A percentile compares a stretch with the other conserved stretches of the same genome.
phyloP scores from a whole-genome alignment of 192 early-diverging fungal genomes.

The Coemansia sp. region DNA sequence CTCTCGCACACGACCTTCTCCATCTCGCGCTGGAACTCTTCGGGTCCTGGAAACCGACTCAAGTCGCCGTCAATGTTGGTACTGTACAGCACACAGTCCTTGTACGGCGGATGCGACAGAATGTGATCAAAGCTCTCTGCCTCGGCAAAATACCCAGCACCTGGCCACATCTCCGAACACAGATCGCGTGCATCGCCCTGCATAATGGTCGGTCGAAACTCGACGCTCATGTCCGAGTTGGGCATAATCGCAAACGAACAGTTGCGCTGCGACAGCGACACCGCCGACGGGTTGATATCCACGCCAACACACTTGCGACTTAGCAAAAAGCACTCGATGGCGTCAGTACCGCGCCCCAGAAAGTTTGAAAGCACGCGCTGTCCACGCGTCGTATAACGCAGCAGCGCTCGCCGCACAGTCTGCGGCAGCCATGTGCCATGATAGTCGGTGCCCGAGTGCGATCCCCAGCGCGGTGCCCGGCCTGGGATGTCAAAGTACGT shows the following conservation, averaged over 20 bases:
- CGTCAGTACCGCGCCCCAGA: constrained; percentile 90
- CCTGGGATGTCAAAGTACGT: constrained; percentile 91
- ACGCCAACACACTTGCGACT: constrained; percentile 75
- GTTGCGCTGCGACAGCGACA: constrained; percentile 80
- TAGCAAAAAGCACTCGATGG: constrained; percentile 82
- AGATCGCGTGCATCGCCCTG: constrained; percentile 78
- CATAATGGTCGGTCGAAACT: constrained; percentile 77
- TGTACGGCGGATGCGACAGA: constrained; percentile 92
- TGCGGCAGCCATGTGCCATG: constrained; percentile 95
- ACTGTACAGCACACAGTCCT: constrained; percentile 86
- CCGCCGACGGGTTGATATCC: constrained; percentile 86
- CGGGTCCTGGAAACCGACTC: constrained; percentile 66
- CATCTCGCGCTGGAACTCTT: constrained; percentile 77
- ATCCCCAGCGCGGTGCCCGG: constrained; percentile 84
- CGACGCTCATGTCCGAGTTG: constrained; percentile 60
- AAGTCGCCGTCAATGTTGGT: constrained; percentile 86
- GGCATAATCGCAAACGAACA: constrained; percentile 77
- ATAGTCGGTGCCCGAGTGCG: constrained; percentile 91
- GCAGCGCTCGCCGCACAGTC: constrained; percentile 73
- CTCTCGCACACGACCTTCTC: constrained; percentile 65
- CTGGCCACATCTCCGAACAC: constrained; percentile 43
- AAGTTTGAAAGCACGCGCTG: constrained; percentile 88
- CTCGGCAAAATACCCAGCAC: constrained; percentile 60
- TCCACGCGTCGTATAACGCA: constrained; percentile 71
- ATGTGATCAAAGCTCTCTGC: constrained; percentile 80